phyloP scores from a whole-genome alignment of 352 stramenopile species.

The Phytophthora quininea region DNA sequence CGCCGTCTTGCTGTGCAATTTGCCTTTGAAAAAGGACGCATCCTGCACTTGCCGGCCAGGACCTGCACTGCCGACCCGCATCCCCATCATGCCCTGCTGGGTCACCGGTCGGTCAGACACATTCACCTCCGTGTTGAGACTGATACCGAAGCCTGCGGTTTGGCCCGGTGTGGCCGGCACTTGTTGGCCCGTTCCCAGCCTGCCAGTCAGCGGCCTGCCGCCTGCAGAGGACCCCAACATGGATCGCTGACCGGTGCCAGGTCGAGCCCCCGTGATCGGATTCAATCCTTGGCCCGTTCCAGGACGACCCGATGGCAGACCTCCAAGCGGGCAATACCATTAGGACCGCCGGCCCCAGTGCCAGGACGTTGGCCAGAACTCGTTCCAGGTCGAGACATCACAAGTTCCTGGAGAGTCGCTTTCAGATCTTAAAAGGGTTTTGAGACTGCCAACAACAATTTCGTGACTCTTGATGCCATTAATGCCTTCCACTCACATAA shows the following conservation, averaged over 20 bases:
- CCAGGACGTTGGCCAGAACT: constrained; percentile 63
- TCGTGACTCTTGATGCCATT: too few species aligned
- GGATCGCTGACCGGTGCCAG: constrained; percentile 59
- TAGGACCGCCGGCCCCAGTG: constrained; percentile 47
- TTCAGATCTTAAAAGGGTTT: too few species aligned
- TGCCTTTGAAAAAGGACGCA: constrained; percentile 89
- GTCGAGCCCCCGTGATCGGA: constrained; percentile 56
- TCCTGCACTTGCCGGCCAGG: constrained; percentile 88
- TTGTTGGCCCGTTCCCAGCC: constrained; percentile 58
- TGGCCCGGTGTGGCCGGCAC: constrained; percentile 66
- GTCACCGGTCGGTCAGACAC: constrained; percentile 92
- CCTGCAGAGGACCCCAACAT: constrained; percentile 55
- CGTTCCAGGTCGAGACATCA: constrained; percentile 39
- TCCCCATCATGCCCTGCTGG: constrained; percentile 93
- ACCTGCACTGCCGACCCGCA: constrained; percentile 77
- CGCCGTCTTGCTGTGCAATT: constrained; percentile 90
- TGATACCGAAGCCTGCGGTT: constrained; percentile 74
- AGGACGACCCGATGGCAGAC: constrained; percentile 39
- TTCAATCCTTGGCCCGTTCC: constrained; percentile 69
- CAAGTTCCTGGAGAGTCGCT: too few species aligned
- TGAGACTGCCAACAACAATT: too few species aligned
- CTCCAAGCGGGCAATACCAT: constrained; percentile 20
- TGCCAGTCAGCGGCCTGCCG: constrained; percentile 57
- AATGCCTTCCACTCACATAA: too few species aligned
- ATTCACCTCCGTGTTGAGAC: constrained; percentile 91